phyloP scores from a whole-genome alignment of 805 yeast species.

The Wickerhamiella brachini region DNA sequence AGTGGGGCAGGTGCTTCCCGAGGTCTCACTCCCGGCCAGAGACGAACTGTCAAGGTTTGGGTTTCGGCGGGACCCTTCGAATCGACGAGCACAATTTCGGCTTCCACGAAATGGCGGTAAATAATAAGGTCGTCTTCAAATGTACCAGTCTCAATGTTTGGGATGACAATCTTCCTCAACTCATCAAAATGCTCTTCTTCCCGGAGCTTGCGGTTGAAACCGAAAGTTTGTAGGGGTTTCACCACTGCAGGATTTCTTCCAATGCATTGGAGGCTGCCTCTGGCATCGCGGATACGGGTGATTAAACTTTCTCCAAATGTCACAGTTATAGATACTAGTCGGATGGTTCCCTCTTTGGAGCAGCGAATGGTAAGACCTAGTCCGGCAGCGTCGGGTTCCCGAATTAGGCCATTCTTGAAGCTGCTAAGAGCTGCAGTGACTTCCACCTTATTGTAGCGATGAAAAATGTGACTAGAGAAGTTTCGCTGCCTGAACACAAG shows the following conservation, averaged over 20 bases:
- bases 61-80: background rate
- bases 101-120: background rate
- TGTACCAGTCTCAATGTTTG: background rate
- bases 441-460: background rate
- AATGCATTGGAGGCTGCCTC: background rate
- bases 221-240: background rate
- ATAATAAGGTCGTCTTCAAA: background rate
- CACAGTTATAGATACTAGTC: background rate
- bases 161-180: background rate
- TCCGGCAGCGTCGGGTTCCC: background rate
- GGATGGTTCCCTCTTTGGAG: background rate
- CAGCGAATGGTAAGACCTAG: background rate
- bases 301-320: background rate
- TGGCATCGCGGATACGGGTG: background rate
- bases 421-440: background rate
- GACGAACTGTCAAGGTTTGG: background rate
- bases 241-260: background rate
- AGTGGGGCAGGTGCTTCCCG: background rate
- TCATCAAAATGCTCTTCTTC: background rate
- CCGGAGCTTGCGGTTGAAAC: background rate
- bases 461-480: background rate
- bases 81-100: background rate
- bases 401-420: background rate
- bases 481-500: no score
- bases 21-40: background rate